These are phyloP conservation scores for Vigna radiata DNA, from an alignment of 306 rosid species.

Conservation along the genomic window DNA sequence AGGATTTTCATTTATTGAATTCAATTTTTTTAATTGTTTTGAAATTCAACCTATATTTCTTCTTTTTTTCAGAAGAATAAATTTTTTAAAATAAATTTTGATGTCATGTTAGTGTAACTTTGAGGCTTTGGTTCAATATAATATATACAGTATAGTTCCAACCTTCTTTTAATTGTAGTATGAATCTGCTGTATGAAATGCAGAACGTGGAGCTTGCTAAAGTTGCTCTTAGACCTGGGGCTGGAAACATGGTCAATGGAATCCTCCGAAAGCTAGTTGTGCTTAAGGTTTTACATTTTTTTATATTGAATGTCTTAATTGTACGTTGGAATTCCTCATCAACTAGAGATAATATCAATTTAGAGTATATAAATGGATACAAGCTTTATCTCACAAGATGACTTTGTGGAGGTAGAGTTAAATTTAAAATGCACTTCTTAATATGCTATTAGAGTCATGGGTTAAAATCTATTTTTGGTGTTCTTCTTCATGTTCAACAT, in stretches of 20 bases:
- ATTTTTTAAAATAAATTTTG: not conserved
- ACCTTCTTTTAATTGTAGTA: slow-evolving; percentile 30
- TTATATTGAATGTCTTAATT: slow-evolving; percentile 14
- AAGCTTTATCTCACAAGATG: no score
- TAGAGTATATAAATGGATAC: no score
- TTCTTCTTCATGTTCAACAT: no score
- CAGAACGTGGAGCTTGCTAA: slow-evolving; percentile 93
- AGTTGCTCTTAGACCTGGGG: slow-evolving; percentile 90
- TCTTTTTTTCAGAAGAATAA: slow-evolving; percentile 4
- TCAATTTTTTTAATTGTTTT: slow-evolving; percentile 22
- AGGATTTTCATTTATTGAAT: slow-evolving; percentile 18
- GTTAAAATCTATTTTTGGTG: no score
- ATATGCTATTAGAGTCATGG: no score
- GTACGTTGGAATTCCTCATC: not conserved
- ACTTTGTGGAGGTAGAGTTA: no score
- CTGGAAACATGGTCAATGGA: slow-evolving; percentile 93
- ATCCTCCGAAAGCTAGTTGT: slow-evolving; percentile 77
- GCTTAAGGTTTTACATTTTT: slow-evolving; percentile 63
- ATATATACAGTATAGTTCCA: not conserved
- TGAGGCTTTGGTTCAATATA: not conserved
- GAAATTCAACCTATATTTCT: slow-evolving; percentile 9
- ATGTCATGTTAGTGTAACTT: not conserved
- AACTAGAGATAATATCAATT: no score
- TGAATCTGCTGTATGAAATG: slow-evolving; percentile 41
- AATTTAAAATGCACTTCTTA: no score